Percentiles rank a stretch among this genome's conserved stretches.
These are phyloP conservation scores for Paramecium tetraurelia DNA, from an alignment of 73 alveolate genomes.

Conservation along the genomic window DNA sequence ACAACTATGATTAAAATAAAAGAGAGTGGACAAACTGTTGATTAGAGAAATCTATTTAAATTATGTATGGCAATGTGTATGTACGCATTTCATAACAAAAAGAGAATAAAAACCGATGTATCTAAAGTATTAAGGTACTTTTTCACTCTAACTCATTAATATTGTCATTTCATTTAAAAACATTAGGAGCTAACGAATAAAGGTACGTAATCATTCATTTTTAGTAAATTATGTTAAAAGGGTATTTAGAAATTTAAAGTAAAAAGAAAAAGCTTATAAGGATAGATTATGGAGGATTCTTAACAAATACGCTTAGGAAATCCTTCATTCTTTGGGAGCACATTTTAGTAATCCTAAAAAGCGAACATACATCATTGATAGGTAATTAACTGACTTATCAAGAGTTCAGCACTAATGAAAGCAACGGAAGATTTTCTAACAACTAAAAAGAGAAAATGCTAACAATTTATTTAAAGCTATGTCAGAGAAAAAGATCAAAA, in stretches of 20 bases:
- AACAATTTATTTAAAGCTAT: neutral
- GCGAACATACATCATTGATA: neutral
- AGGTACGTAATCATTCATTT: neutral
- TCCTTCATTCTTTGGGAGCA: neutral
- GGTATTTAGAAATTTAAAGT: neutral
- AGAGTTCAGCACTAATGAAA: neutral
- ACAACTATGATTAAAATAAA: constrained; percentile 30
- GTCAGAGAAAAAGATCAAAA: constrained; percentile 22
- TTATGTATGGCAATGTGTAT: neutral
- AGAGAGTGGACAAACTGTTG: constrained; percentile 19
- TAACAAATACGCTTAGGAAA: neutral
- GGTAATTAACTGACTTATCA: neutral
- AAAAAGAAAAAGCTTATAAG: constrained; percentile 34
- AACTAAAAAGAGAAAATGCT: neutral
- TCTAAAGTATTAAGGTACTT: neutral
- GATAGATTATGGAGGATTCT: constrained; percentile 17
- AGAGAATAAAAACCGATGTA: neutral
- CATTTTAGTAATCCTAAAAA: neutral
- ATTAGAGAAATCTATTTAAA: neutral
- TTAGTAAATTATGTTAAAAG: constrained; percentile 35
- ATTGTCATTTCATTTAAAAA: neutral
- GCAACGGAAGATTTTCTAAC: neutral
- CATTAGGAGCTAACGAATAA: neutral
- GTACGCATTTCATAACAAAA: neutral
- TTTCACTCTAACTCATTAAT: neutral